phyloP scores from a whole-genome alignment of 1,284 basidiomycete genomes.

The Irpex sp. region DNA sequence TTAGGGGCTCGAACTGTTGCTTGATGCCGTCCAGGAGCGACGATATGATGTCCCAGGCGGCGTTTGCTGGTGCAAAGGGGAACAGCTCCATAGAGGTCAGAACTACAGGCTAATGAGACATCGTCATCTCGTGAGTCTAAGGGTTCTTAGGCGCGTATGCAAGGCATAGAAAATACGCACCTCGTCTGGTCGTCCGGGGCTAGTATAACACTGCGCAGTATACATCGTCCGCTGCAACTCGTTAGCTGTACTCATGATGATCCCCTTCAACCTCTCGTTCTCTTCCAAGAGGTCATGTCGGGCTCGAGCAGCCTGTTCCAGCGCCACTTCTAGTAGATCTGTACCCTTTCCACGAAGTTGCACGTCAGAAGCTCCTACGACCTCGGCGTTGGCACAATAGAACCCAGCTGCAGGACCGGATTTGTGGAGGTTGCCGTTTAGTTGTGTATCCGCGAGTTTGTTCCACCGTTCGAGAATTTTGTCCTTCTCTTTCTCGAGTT shows the following conservation, averaged over 20 bases:
- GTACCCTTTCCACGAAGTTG: conserved; percentile 43
- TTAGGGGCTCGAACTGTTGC: conserved; percentile 21
- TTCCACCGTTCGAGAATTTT: conserved; percentile 75
- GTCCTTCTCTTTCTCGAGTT: conserved; percentile 79
- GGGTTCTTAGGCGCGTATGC: not conserved
- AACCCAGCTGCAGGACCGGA: conserved; percentile 49
- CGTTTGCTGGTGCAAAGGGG: conserved; percentile 59
- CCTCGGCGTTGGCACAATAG: conserved; percentile 49
- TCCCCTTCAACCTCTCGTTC: conserved; percentile 62
- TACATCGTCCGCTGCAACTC: conserved; percentile 58
- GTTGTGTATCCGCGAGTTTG: conserved; percentile 51
- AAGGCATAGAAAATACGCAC: conserved; percentile 25
- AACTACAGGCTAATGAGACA: conserved; percentile 37
- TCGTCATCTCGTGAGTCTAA: not conserved
- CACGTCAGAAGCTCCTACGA: conserved; percentile 45
- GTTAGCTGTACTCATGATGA: conserved; percentile 71
- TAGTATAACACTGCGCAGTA: conserved; percentile 31
- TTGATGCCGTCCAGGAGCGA: conserved; percentile 45
- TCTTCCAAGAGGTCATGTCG: conserved; percentile 66
- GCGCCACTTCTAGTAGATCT: conserved; percentile 63
- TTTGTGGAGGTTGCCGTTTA: conserved; percentile 37
- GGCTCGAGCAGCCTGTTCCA: conserved; percentile 73
- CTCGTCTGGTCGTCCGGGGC: conserved; percentile 39
- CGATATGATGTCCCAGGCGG: conserved; percentile 50
- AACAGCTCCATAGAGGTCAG: conserved; percentile 38